Percentiles rank a stretch among this genome's conserved stretches.
Evolutionary conservation across 1,139 yeast genomes (phyloP).

Genomic region (Hansenula lynferdii): DNA sequence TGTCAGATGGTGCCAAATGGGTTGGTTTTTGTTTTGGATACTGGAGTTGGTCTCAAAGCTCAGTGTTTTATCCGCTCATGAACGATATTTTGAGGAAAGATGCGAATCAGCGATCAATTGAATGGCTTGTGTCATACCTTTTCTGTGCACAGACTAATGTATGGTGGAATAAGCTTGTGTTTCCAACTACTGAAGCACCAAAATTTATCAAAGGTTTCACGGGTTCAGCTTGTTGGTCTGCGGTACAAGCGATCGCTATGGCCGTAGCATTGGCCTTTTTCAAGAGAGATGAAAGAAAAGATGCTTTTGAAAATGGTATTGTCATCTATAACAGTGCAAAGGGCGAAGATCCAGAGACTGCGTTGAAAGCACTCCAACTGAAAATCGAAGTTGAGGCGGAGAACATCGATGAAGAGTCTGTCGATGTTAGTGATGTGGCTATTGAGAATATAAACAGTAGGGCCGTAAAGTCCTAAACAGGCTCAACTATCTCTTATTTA

Average conservation of each 20-base stretch:
- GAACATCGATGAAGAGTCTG: no score
- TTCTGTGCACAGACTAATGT: conserved; percentile 30
- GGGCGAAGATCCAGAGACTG: conserved; percentile 12
- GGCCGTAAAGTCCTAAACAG: no score
- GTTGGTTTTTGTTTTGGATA: conserved; percentile 30
- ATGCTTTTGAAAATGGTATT: conserved; percentile 43
- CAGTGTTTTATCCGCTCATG: conserved; percentile 30
- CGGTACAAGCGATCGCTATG: conserved; percentile 1
- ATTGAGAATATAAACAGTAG: no score
- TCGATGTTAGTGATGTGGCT: no score
- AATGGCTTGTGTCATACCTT: conserved; percentile 31
- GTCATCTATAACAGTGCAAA: conserved; percentile 24
- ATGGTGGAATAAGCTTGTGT: conserved; percentile 37
- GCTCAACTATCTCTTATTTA: no score
- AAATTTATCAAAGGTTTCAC: conserved; percentile 45
- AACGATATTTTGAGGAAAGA: conserved; percentile 31
- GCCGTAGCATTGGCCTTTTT: conserved; percentile 36
- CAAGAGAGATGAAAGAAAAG: conserved; percentile 38
- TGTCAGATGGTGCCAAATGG: conserved; percentile 27
- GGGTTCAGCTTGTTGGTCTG: conserved; percentile 13
- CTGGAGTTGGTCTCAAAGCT: conserved; percentile 30
- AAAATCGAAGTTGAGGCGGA: not conserved
- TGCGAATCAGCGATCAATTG: conserved; percentile 30
- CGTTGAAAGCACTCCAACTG: not conserved
- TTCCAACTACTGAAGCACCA: conserved; percentile 54